Evolutionary conservation across 805 yeast species (phyloP).

Genomic region (Hyphopichia homilentoma): DNA sequence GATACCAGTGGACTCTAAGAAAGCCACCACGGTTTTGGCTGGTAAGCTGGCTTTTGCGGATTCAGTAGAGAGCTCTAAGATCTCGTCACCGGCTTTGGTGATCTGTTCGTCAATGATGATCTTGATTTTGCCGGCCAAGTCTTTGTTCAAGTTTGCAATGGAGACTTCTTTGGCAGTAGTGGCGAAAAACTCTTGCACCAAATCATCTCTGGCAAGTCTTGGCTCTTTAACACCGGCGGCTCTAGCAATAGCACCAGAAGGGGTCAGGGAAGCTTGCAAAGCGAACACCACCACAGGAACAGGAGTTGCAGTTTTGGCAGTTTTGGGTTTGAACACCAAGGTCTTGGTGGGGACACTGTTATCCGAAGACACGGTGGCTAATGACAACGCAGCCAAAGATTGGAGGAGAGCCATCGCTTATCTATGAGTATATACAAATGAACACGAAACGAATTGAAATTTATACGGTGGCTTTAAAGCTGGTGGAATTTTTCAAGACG

Average conservation of each 20-base stretch:
- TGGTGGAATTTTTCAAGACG: no score
- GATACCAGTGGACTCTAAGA: conserved; percentile 47
- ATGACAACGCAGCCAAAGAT: conserved; percentile 61
- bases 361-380: conserved; percentile 51
- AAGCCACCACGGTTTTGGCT: conserved; percentile 45
- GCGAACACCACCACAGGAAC: conserved; percentile 83
- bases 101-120: conserved; percentile 55
- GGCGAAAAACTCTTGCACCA: conserved; percentile 61
- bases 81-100: conserved; percentile 32
- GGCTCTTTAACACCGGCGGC: conserved; percentile 77
- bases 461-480: no score
- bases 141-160: conserved; percentile 45
- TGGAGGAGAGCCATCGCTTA: conserved; percentile 73
- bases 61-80: conserved; percentile 47
- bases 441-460: no score
- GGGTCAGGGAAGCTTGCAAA: conserved; percentile 64
- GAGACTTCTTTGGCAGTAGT: conserved; percentile 60
- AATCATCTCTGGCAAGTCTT: conserved; percentile 79
- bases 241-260: conserved; percentile 60
- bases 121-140: conserved; percentile 53
- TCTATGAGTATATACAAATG: no score
- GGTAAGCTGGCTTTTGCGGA: conserved; percentile 49
- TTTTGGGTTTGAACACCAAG: conserved; percentile 86
- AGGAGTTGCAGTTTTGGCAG: conserved; percentile 75
- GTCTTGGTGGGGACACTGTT: conserved; percentile 61